Conservation (phyloP, 202 grass and related monocot species). For the Alloteropsis angusta region DNA sequence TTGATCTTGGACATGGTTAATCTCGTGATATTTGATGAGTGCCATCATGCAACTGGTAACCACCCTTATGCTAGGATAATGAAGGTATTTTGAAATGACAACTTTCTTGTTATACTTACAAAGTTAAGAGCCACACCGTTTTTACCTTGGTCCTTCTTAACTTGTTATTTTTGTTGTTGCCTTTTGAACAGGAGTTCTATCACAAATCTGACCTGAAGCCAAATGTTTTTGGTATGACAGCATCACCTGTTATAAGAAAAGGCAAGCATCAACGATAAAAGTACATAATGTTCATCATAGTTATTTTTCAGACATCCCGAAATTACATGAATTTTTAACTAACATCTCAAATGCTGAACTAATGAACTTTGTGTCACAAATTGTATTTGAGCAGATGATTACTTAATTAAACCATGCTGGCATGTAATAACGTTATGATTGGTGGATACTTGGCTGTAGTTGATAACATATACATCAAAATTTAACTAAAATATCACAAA, state of each 20-base stretch:
- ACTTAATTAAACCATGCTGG: constrained; percentile 7
- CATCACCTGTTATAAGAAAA: constrained; percentile 83
- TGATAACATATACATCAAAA: not conserved
- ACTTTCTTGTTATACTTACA: constrained; percentile 14
- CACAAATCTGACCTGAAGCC: constrained; percentile 46
- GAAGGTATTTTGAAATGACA: constrained; percentile 52
- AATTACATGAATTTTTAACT: not conserved
- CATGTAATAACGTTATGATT: not conserved
- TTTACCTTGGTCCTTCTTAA: constrained; percentile 6
- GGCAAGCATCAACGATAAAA: constrained; percentile 25
- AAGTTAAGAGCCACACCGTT: not conserved
- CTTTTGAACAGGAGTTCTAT: constrained; percentile 75
- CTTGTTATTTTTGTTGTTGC: constrained; percentile 11
- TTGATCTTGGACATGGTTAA: constrained; percentile 54
- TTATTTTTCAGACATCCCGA: not conserved
- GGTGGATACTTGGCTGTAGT: not conserved
- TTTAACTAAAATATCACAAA: not conserved
- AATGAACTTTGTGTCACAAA: not conserved
- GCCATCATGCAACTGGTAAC: constrained; percentile 75
- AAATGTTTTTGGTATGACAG: constrained; percentile 79
- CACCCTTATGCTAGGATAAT: constrained; percentile 86
- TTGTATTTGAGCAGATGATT: not conserved
- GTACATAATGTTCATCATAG: not conserved
- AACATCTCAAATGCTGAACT: not conserved
- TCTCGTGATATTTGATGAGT: constrained; percentile 84